Evolutionary conservation across 2,329 filamentous ascomycete species (phyloP).

Genomic region (Botryotinia globosa): DNA sequence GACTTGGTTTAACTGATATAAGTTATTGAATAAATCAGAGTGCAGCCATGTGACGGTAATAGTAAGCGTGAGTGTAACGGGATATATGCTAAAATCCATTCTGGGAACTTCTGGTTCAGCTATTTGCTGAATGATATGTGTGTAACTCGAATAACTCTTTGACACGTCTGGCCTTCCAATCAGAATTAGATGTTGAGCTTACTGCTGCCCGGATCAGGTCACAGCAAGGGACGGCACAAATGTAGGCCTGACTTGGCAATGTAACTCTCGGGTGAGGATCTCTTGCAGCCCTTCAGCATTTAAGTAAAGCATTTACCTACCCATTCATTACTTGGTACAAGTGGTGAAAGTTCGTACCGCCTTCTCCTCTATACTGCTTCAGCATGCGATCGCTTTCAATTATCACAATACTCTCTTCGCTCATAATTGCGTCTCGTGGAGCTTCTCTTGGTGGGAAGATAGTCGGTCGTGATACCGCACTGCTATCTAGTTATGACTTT

Average conservation of each 20-base stretch:
- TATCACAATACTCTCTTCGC: background rate
- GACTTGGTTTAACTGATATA: background rate
- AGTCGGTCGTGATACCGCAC: background rate
- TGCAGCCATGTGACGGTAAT: background rate
- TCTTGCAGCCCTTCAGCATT: background rate
- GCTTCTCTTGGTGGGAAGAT: slow-evolving; percentile 1
- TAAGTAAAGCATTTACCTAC: background rate
- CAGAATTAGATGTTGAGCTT: background rate
- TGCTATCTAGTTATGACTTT: slow-evolving; percentile 11
- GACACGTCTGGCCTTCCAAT: background rate
- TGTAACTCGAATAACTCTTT: background rate
- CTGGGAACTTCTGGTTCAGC: background rate
- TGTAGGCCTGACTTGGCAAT: background rate
- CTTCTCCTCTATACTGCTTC: background rate
- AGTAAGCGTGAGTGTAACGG: too few species aligned
- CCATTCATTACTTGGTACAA: background rate
- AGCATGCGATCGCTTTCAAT: background rate
- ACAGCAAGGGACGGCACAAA: background rate
- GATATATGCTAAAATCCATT: background rate
- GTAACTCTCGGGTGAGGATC: background rate
- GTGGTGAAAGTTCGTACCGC: background rate
- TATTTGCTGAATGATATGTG: background rate
- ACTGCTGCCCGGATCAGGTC: too few species aligned
- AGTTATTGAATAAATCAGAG: background rate
- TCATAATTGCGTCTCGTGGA: background rate